Percentiles rank a stretch among this genome's conserved stretches.
Evolutionary conservation across 208 protist genomes (phyloP).

Genomic region (Acanthamoeba triangularis): DNA sequence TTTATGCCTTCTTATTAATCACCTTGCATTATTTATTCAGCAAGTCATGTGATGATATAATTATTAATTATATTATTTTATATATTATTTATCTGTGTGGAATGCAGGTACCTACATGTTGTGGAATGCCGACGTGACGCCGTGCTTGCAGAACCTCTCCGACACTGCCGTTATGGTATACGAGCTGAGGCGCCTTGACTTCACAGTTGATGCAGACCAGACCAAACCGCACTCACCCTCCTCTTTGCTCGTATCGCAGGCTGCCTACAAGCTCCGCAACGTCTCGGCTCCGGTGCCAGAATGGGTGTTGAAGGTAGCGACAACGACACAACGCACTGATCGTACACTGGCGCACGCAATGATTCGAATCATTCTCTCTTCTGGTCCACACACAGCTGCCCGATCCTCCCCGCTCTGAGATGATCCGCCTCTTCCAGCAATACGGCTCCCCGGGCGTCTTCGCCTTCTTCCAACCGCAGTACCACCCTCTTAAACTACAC

Average conservation of each 20-base stretch:
- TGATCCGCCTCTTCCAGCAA: conserved; percentile 26
- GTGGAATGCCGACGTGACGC: conserved; percentile 24
- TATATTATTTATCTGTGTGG: not conserved
- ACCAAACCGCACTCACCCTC: no score
- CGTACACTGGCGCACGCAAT: no score
- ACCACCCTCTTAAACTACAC: not conserved
- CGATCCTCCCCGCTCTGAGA: conserved; percentile 30
- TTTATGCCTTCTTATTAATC: not conserved
- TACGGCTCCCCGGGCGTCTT: conserved; percentile 38
- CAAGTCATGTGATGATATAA: not conserved
- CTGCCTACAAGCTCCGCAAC: not conserved
- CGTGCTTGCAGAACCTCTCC: not conserved
- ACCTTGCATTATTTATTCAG: not conserved
- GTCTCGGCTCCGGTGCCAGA: not conserved
- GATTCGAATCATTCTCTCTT: not conserved
- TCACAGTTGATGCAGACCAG: no score
- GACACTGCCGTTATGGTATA: conserved; percentile 12
- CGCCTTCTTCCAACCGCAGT: conserved; percentile 50
- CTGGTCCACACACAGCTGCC: not conserved
- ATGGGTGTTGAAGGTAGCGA: conserved; percentile 2
- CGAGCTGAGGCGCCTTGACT: no score
- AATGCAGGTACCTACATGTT: conserved; percentile 24
- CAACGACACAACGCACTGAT: no score
- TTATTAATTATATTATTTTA: not conserved
- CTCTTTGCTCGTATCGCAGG: not conserved